Evolutionary conservation across 148 eudicot species (phyloP), one percentile per base, ranked within the genome.

Genomic region (Rhododendron simsii): DNA sequence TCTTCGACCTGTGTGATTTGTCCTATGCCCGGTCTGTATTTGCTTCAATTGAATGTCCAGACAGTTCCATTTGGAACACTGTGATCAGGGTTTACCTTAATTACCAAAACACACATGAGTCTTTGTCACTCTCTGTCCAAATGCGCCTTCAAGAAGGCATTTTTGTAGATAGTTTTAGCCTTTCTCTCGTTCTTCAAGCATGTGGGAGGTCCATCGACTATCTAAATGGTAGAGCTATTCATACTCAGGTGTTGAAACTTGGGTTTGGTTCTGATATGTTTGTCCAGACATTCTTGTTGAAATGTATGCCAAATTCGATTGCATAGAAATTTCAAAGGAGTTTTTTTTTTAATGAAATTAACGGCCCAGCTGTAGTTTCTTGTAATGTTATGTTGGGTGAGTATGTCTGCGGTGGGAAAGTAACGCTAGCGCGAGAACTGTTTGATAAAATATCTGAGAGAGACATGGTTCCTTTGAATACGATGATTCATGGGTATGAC

Each of bases 331-430:
- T 75, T 67, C 82, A 14, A 37, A 33, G 53, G 28, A 51, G 35
- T 82, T 1, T 82, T 45, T 30, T 61, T 37, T 35, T 5, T 41
- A 5, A 63, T 45, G 88, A 75, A 59, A 86, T 75, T 73, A 45
- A 21, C 18, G 59, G 45, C 55, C 85, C 82, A 35, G 82, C 82
- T 59, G 45, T 59, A 35, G 81, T 86, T 82, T 55, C 85, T 2
- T 86, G 35, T 44, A 86, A 86, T 76, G 88, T 82, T 33, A n/a
- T 86, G 85, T 55, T 86, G 50, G 88, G 82, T 0, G 88, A 76
- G 47, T 86, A 59, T 59, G 88, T 86, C 28, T 14, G 82, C 7
- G 45, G 61, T 23, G 76, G 88, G 85, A 48, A 86, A 79, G 45
- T 76, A 11, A 51, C 63, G n/a, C n/a, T 76, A 45, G 88, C 82